Base-by-base conservation (phyloP, 257 asterid genomes). In the Solanum tacnaense region DNA sequence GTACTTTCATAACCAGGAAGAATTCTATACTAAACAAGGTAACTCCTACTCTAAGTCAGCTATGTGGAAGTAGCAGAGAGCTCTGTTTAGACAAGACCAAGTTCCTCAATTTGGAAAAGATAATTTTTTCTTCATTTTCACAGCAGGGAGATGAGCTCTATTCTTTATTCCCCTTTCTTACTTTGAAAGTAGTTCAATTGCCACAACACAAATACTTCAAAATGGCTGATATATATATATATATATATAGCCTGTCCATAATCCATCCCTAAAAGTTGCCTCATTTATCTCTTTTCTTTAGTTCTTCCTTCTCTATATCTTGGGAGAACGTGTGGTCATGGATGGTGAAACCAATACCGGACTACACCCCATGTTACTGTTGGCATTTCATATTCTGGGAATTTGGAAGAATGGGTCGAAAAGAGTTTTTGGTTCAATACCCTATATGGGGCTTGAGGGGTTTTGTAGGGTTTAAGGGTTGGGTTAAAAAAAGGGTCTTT, bases 311-410 rank as follows among this genome's bases (percentile, higher is more conserved):
- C 62, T 25, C 38, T 13, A 78, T 41, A 78, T 41, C 36, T 27
- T 44, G 84, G 84, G 84, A 41, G 36, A 78, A 78, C 46, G 34
- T 27, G 84, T 27, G n/a, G 60, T 25, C 84, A 25, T 41, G 32
- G 65, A 25, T 25, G 65, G 38, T 25, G 38, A 29, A 79, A 79
- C 67, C 85, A 27, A 16, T 44, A 79, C 16, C 38, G 90, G n/a
- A 89, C 89, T 11, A 92, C 96, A 34, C 98, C 98, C 98, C 99
- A 96, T 0, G 99, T 95, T 10, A 96, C 98, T 2, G 98, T 68
- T 9, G 98, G 99, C 98, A 95, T 96, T 89, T 96, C 94, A 86
- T 93, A 95, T 86, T 96, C 98, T 1, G 98, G 96, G 79, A 94
- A 94, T 49, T 91, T 94, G 1, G 93, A 89, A 13, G 94, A 85